Percentiles rank a stretch among this genome's conserved stretches.
These are phyloP conservation scores for Piromyces finnis DNA, from an alignment of 192 early-diverging fungal genomes.

Conservation along the genomic window DNA sequence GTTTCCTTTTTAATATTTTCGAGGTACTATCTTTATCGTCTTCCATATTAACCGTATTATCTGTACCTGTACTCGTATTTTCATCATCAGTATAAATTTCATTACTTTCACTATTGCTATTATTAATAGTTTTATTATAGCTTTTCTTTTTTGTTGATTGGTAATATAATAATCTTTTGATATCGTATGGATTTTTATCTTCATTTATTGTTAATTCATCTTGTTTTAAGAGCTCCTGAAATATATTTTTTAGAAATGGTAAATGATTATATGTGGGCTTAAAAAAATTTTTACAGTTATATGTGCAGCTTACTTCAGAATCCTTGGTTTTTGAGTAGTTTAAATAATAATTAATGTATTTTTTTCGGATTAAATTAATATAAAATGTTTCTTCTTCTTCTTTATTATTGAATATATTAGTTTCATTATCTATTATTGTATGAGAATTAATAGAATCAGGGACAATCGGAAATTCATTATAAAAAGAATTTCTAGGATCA, in stretches of 20 bases:
- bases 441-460: no score
- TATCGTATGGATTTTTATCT: not conserved
- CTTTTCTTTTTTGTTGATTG: not conserved
- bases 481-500: no score
- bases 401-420: no score
- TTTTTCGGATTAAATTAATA: not conserved
- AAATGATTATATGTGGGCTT: not conserved
- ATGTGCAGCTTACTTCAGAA: not conserved
- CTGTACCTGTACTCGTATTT: not conserved
- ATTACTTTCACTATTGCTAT: not conserved
- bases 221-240: not conserved
- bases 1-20: not conserved
- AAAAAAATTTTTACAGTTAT: not conserved
- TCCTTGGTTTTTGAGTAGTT: not conserved
- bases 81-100: not conserved
- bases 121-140: no score
- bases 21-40: not conserved
- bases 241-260: not conserved
- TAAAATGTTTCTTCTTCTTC: not conserved
- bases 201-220: not conserved
- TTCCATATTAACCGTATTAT: not conserved
- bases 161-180: not conserved
- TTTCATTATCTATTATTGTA: no score
- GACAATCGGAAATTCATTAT: no score
- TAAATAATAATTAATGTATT: not conserved